Percentiles rank a stretch among this genome's conserved stretches.
These are phyloP conservation scores for Penstemon newberryi DNA, from an alignment of 257 asterid genomes.

Conservation along the genomic window DNA sequence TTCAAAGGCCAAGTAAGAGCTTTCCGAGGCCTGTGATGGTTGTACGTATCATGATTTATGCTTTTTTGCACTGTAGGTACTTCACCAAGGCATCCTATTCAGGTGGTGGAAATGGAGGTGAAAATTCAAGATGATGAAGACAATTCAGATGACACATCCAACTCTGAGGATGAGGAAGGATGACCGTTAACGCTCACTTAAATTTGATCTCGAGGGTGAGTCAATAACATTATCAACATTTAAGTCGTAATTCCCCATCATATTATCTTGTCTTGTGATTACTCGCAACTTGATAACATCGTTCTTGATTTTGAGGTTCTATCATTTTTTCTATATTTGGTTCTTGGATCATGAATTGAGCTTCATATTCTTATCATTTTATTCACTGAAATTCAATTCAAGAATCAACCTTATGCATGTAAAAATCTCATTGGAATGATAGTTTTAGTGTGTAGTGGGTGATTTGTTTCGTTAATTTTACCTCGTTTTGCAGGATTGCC, in stretches of 20 bases:
- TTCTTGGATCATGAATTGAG: no score
- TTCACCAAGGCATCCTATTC: slow-evolving; percentile 27
- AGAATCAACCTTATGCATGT: not conserved
- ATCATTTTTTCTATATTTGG: no score
- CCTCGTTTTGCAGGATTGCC: slow-evolving; percentile 27
- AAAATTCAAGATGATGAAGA: slow-evolving; percentile 24
- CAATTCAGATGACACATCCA: slow-evolving; percentile 23
- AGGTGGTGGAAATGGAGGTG: slow-evolving; percentile 32
- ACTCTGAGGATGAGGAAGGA: slow-evolving; percentile 35
- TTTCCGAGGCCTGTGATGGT: not conserved
- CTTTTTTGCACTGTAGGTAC: slow-evolving; percentile 27
- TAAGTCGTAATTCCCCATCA: no score
- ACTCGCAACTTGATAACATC: no score
- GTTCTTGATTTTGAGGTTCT: no score
- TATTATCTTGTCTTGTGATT: no score
- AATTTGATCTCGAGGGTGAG: slow-evolving; percentile 19
- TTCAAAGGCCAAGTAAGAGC: not conserved
- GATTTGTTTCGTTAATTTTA: not conserved
- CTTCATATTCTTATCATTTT: no score
- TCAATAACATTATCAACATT: not conserved
- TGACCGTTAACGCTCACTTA: slow-evolving; percentile 10
- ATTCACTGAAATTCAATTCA: no score
- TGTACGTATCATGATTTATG: not conserved
- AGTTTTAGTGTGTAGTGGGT: not conserved
- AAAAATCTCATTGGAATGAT: not conserved